A percentile compares a stretch with the other conserved stretches of the same genome.
phyloP scores from a whole-genome alignment of 768 basidiomycete genomes.

The Leccinum rimulosum region DNA sequence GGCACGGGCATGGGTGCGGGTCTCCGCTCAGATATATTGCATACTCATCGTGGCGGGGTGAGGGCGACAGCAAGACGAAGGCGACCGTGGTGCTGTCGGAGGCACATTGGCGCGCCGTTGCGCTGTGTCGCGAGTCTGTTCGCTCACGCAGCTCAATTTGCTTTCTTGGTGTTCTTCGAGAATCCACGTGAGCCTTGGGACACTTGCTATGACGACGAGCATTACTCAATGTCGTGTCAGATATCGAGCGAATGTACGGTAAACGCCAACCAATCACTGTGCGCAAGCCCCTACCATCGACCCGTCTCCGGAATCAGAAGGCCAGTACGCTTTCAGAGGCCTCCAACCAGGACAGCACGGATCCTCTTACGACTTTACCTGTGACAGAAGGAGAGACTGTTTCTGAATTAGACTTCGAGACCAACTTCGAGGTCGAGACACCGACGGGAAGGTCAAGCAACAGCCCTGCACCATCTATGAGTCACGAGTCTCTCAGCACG shows the following conservation, averaged over 20 bases:
- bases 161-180: slow-evolving; percentile 93
- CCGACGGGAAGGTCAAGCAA: slow-evolving; percentile 10
- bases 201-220: no score
- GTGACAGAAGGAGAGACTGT: slow-evolving; percentile 72
- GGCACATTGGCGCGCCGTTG: no score
- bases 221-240: no score
- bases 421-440: slow-evolving; percentile 53
- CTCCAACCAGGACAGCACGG: slow-evolving; percentile 24
- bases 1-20: no score
- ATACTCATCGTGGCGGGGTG: no score
- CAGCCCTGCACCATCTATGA: not conserved
- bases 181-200: slow-evolving; percentile 84
- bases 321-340: slow-evolving; percentile 2
- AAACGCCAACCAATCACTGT: no score
- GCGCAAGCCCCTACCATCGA: no score
- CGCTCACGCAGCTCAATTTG: slow-evolving; percentile 95
- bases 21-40: no score
- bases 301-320: slow-evolving; percentile 15
- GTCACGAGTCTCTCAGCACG: slow-evolving; percentile 8
- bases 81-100: no score
- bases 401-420: slow-evolving; percentile 68
- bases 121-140: slow-evolving; percentile 92
- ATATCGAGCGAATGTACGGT: no score
- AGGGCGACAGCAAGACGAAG: no score
- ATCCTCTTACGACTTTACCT: slow-evolving; percentile 44